phyloP scores from a whole-genome alignment of 176 grass and related monocot species.

The Carex kokanica region DNA sequence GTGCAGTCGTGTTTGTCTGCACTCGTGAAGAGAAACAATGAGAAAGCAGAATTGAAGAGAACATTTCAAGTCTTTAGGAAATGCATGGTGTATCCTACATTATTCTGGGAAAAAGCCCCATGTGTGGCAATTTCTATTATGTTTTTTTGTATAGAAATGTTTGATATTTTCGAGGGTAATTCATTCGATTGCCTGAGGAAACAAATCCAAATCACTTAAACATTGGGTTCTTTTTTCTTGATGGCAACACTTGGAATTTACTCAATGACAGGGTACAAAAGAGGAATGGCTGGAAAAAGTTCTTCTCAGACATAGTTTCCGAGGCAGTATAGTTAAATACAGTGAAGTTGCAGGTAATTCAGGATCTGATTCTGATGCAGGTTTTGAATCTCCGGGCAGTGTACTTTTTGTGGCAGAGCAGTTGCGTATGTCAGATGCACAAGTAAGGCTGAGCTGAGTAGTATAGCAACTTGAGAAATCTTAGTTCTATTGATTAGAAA shows the following conservation, averaged over 20 bases:
- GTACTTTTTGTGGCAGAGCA: constrained; percentile 75
- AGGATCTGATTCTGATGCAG: constrained; percentile 25
- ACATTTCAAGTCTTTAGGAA: not conserved
- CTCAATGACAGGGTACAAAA: constrained; percentile 39
- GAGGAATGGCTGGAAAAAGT: constrained; percentile 50
- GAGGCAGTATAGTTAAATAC: constrained; percentile 39
- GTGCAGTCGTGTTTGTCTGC: not conserved
- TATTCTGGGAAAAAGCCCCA: not conserved
- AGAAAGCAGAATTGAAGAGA: not conserved
- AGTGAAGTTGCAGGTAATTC: constrained; percentile 43
- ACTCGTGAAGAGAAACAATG: not conserved
- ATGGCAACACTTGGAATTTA: not conserved
- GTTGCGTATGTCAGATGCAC: constrained; percentile 74
- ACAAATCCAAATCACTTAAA: constrained; percentile 16
- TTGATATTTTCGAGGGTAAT: not conserved
- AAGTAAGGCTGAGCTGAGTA: constrained; percentile 47
- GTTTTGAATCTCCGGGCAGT: constrained; percentile 20
- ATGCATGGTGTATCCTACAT: not conserved
- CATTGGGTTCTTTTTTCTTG: constrained; percentile 12
- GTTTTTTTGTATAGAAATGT: not conserved
- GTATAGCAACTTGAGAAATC: not conserved
- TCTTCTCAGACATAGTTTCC: constrained; percentile 63
- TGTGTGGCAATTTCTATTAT: not conserved
- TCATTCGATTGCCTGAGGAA: not conserved
- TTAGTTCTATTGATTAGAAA: constrained; percentile 1